Conservation (phyloP, 1,284 basidiomycete species). For the Sanghuangporus sanghuang region DNA sequence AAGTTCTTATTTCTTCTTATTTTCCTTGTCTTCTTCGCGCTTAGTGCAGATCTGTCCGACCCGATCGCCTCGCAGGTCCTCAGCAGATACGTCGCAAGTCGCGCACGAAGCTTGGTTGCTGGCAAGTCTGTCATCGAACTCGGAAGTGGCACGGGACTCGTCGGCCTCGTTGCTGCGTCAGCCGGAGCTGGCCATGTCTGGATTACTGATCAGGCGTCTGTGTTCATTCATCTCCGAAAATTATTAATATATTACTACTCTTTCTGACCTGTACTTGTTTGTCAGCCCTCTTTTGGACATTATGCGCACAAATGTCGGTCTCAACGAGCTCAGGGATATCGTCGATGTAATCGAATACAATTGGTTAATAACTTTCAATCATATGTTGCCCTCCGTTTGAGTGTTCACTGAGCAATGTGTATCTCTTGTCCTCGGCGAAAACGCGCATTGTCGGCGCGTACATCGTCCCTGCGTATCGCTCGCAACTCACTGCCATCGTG, state of each 20-base stretch:
- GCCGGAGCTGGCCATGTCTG: conserved; percentile 59
- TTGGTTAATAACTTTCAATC: conserved; percentile 46
- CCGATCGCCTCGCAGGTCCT: conserved; percentile 51
- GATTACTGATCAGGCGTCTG: conserved; percentile 89
- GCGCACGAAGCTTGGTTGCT: conserved; percentile 42
- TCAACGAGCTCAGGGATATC: conserved; percentile 1
- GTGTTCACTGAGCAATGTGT: not conserved
- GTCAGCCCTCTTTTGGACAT: conserved; percentile 67
- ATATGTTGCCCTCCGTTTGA: not conserved
- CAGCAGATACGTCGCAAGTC: conserved; percentile 63
- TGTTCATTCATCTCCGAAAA: conserved; percentile 25
- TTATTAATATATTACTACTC: not conserved
- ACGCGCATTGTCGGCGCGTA: not conserved
- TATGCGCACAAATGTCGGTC: conserved; percentile 11
- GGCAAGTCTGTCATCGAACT: conserved; percentile 73
- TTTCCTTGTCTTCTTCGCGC: conserved; percentile 4
- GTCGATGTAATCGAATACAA: conserved; percentile 69
- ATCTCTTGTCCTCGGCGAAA: not conserved
- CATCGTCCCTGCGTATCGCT: not conserved
- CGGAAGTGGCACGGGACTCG: conserved; percentile 86
- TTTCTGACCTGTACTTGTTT: conserved; percentile 3
- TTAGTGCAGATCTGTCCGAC: conserved; percentile 3
- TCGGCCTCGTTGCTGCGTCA: conserved; percentile 76
- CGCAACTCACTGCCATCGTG: not conserved
- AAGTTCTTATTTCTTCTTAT: conserved; percentile 46